A percentile compares a stretch with the other conserved stretches of the same genome.
Evolutionary conservation across 2,329 filamentous ascomycete species (phyloP).

Genomic region (Cladosporium austrohemisphaericum): DNA sequence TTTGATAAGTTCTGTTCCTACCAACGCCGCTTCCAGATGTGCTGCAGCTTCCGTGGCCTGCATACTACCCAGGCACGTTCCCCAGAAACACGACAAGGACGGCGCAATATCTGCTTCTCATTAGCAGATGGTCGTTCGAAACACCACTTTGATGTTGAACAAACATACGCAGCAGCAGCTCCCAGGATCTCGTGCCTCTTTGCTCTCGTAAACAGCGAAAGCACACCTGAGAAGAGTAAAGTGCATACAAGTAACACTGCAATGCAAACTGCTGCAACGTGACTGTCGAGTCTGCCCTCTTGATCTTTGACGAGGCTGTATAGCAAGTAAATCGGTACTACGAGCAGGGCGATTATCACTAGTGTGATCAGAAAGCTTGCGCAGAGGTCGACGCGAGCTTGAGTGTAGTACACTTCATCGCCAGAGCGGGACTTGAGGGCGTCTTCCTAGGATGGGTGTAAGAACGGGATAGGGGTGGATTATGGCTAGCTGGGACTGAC

Average conservation of each 20-base stretch:
- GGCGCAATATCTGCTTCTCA: slow-evolving; percentile 19
- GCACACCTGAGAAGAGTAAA: slow-evolving; percentile 25
- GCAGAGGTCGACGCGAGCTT: slow-evolving; percentile 22
- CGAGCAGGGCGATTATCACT: slow-evolving; percentile 26
- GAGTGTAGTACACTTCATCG: slow-evolving; percentile 24
- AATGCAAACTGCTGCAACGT: slow-evolving; percentile 23
- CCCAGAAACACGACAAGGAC: slow-evolving; percentile 22
- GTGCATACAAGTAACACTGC: slow-evolving; percentile 25
- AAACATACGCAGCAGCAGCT: slow-evolving; percentile 29
- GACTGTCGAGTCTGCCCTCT: slow-evolving; percentile 6
- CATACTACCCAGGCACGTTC: too few relatives aligned
- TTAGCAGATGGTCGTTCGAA: not conserved
- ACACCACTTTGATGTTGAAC: too few relatives aligned
- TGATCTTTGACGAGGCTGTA: slow-evolving; percentile 24
- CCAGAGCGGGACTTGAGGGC: slow-evolving; percentile 8
- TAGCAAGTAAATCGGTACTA: slow-evolving; percentile 29
- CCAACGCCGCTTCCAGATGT: too few relatives aligned
- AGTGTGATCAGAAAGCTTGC: slow-evolving; percentile 26
- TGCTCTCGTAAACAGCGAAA: slow-evolving; percentile 26
- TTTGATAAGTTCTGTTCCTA: too few relatives aligned
- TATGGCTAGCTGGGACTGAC: not conserved
- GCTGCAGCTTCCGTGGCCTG: too few relatives aligned
- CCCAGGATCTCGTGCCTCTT: slow-evolving; percentile 27
- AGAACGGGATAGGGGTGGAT: not conserved
- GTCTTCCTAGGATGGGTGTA: slow-evolving; percentile 2